Evolutionary conservation across 176 grass and related monocot genomes (phyloP).

Genomic region (Aegilops bicornis): DNA sequence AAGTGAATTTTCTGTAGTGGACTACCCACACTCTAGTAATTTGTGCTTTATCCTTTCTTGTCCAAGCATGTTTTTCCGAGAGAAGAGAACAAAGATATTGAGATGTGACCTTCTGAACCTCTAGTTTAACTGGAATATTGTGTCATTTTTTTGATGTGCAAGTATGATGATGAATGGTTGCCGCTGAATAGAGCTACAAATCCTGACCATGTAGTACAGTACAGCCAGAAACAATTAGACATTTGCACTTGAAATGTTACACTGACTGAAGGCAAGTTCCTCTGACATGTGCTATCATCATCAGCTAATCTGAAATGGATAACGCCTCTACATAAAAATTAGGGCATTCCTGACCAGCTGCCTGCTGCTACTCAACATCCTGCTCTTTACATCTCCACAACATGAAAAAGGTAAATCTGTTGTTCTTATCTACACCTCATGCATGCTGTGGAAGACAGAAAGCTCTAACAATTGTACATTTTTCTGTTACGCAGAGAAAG

Average conservation of each 20-base stretch:
- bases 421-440: slow-evolving; percentile 28
- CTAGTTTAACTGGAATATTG: background rate
- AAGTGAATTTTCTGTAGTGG: slow-evolving; percentile 4
- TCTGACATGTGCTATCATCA: background rate
- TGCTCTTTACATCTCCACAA: background rate
- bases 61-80: background rate
- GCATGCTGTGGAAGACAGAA: background rate
- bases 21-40: background rate
- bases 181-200: background rate
- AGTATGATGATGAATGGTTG: background rate
- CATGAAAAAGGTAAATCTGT: slow-evolving; percentile 21
- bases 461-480: slow-evolving; percentile 36
- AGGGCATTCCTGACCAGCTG: slow-evolving; percentile 29
- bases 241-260: slow-evolving; percentile 26
- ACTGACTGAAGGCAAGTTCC: background rate
- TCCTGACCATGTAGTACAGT: background rate
- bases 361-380: slow-evolving; percentile 9
- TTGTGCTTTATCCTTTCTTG: background rate
- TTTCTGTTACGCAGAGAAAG: slow-evolving; percentile 26
- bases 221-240: background rate
- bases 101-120: background rate
- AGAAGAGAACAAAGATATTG: background rate
- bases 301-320: slow-evolving; percentile 27
- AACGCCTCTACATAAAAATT: slow-evolving; percentile 5
- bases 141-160: background rate